Evolutionary conservation across 352 stramenopile species (phyloP), one percentile per base, ranked within the genome.

Genomic region (Phytopythium litorale): DNA sequence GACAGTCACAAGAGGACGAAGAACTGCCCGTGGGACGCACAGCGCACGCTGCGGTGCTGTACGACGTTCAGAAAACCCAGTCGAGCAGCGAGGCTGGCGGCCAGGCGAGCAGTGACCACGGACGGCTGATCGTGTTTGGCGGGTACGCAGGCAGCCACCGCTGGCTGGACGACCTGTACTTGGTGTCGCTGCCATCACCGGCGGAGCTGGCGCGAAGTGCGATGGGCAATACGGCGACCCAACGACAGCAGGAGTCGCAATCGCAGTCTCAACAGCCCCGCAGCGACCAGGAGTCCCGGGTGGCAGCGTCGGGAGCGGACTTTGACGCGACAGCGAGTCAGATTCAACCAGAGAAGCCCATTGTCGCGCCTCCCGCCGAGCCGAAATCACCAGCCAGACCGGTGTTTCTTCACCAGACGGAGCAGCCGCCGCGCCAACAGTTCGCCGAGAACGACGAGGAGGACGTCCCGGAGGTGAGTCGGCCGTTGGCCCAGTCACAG

Each of bases 101-200:
- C 28, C 28, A 32, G 28, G 28, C 5, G 28, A 12, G 12, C 46
- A 18, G 46, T 11, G 23, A 19, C 13, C 54, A 37, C 13, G 38
- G 12, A 4, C 37, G 37, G 16, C 25, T 90, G 15, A 40, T 92
- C 35, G 52, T 92, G 6, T 92, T 92, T 49, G 83, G 83, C 1
- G 83, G 83, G 25, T 92, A 92, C 42, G 76, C 76, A 46, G 83
- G 83, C 0, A 74, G 70, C 2, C 74, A 81, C 50, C 59, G 57
- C 3, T 92, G 83, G 83, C 70, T 90, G 1, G 77, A 88, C 59
- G 83, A 92, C 59, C n/a, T 88, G 35, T 68, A 87, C 46, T 37
- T 87, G 21, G 70, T 92, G 6, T 72, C 68, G n/a, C 56, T 77
- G 7, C 50, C 59, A 4, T 28, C 40, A 13, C 18, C 63, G 23